Conservation (phyloP, 805 yeast species). For the Clavispora fructus region DNA sequence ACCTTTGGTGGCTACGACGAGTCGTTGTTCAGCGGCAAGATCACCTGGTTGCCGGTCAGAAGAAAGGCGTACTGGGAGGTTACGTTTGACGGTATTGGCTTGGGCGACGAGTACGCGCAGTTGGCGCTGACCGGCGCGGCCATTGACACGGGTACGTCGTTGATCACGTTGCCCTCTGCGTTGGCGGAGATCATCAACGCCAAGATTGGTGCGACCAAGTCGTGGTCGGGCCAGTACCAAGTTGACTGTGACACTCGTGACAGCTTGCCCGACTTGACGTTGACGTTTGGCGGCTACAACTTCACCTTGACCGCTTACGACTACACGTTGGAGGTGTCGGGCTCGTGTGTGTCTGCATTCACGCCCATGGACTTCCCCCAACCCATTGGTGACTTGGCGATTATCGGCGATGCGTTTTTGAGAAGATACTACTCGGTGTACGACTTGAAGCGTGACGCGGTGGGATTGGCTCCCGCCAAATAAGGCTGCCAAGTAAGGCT, state of each 20-base stretch:
- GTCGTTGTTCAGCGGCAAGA: conserved; percentile 69
- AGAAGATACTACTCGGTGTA: conserved; percentile 92
- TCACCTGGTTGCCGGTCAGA: conserved; percentile 95
- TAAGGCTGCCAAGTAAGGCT: too few relatives aligned
- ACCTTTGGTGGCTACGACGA: conserved; percentile 93
- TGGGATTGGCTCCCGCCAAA: conserved; percentile 82
- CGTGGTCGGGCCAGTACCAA: conserved; percentile 96
- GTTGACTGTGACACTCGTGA: conserved; percentile 86
- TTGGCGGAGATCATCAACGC: conserved; percentile 93
- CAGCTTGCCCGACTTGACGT: conserved; percentile 83
- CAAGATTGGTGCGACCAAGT: conserved; percentile 94
- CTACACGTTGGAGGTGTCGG: conserved; percentile 90
- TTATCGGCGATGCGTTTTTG: conserved; percentile 95
- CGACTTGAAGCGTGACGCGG: conserved; percentile 85
- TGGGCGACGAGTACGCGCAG: conserved; percentile 88
- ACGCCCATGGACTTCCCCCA: conserved; percentile 97
- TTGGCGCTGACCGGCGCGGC: conserved; percentile 89
- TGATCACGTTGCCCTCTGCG: conserved; percentile 90
- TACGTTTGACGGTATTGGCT: conserved; percentile 79
- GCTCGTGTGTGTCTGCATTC: conserved; percentile 93
- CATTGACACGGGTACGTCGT: conserved; percentile 96
- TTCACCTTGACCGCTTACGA: conserved; percentile 87
- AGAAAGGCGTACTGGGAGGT: conserved; percentile 99
- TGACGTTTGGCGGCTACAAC: conserved; percentile 84
- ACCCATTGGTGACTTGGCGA: conserved; percentile 95